Base-by-base conservation (phyloP, 345 rosid genomes). In the Bruguiera gymnorhiza region DNA sequence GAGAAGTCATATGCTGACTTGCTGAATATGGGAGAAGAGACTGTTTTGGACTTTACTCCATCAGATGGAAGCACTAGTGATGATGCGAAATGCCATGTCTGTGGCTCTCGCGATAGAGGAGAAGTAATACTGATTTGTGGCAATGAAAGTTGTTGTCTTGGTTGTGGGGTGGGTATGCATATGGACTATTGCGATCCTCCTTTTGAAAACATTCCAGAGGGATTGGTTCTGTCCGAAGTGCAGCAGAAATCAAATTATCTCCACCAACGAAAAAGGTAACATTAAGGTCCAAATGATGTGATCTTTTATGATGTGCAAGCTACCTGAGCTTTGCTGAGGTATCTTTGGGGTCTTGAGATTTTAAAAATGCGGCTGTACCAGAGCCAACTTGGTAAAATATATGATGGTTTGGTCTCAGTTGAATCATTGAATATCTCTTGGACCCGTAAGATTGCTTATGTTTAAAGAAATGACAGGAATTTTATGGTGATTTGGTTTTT, bases 111-210 rank as follows among this genome's bases (percentile, higher is more conserved):
- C 15, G 87, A 86, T 43, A 81, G 90, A 74, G 91, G 80, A 24
- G 93, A 88, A 16, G 86, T 84, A 88, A 34, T 88, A 93, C 81
- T 90, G 67, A 80, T 90, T 15, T 88, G 97, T n/a, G 86, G 97
- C 10, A 74, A 86, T 63, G 89, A 83, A 69, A 75, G 69, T 59
- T 85, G 87, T 32, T 76, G 81, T 2, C 50, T 53, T n/a, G 93
- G 97, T 18, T 90, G 93, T 72, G 90, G 93, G 64, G 32, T 69
- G 21, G 92, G 84, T 23, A 67, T 68, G 46, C 97, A 88, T 64
- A 76, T 82, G 15, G 89, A 90, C 36, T 88, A 93, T 60, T 85
- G 87, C 34, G 79, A 86, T 70, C 97, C 92, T 76, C 90, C 88
- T 26, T 79, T 83, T 10, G 71, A 73, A 63, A 68, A 58, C 66